Evolutionary conservation across 306 rosid genomes (phyloP).

Genomic region (Canavalia gladiata): DNA sequence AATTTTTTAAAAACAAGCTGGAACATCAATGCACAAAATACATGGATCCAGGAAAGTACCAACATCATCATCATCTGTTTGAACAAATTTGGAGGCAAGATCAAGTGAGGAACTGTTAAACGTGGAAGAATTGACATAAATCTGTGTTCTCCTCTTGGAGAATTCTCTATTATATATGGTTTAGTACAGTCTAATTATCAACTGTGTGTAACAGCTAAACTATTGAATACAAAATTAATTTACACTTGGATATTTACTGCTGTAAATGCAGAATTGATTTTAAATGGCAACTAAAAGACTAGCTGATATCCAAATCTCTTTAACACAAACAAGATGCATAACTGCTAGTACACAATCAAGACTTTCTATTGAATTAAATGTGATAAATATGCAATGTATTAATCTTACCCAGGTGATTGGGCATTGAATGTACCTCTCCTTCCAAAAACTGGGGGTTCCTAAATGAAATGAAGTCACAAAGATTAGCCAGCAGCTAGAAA

Average conservation of each 20-base stretch:
- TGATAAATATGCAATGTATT: not conserved
- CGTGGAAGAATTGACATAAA: too few species aligned
- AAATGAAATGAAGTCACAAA: slow-evolving; percentile 50
- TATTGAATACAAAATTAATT: too few species aligned
- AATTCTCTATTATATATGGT: too few species aligned
- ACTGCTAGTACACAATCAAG: not conserved
- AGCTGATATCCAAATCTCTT: too few species aligned
- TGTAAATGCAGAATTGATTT: too few species aligned
- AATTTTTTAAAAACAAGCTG: not conserved
- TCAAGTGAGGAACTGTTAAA: too few species aligned
- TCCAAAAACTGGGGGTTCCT: slow-evolving; percentile 97
- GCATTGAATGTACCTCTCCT: slow-evolving; percentile 67
- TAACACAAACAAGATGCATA: not conserved
- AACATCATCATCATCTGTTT: not conserved
- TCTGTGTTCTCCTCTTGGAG: too few species aligned
- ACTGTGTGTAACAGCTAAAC: too few species aligned
- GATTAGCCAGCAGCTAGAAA: slow-evolving; percentile 46
- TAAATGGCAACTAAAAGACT: too few species aligned
- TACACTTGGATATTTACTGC: too few species aligned
- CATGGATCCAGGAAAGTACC: not conserved
- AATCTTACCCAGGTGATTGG: slow-evolving; percentile 73
- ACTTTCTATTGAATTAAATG: slow-evolving; percentile 18
- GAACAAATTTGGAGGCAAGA: slow-evolving; percentile 24
- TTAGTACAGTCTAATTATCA: too few species aligned
- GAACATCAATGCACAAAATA: slow-evolving; percentile 1